phyloP scores from a whole-genome alignment of 2,329 filamentous ascomycete species.

The Paracoccidioides lutzii region DNA sequence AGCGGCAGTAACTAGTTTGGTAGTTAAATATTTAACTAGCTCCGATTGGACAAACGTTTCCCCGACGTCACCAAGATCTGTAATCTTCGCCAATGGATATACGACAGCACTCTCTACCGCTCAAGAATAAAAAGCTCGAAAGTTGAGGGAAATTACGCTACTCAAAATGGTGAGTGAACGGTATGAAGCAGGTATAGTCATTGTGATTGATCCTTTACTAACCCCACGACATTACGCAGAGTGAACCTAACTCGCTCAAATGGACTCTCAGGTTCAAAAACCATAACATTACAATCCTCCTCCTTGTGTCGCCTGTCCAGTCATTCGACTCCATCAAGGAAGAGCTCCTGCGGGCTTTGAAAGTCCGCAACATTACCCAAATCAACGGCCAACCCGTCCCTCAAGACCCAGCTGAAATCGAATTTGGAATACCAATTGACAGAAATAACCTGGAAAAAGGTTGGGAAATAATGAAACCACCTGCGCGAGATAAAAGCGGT shows the following conservation, averaged over 20 bases:
- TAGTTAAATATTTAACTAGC: background rate
- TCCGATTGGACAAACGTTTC: background rate
- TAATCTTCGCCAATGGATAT: background rate
- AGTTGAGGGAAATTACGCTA: background rate
- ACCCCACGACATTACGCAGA: background rate
- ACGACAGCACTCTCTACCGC: background rate
- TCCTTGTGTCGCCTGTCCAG: slow-evolving; percentile 49
- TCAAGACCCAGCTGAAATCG: slow-evolving; percentile 28
- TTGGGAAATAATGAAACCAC: slow-evolving; percentile 33
- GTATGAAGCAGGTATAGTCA: slow-evolving; percentile 22
- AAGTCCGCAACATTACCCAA: slow-evolving; percentile 29
- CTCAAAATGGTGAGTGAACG: slow-evolving; percentile 37
- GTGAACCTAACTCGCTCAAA: slow-evolving; percentile 32
- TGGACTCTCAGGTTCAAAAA: slow-evolving; percentile 61
- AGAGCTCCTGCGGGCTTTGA: slow-evolving; percentile 46
- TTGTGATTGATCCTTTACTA: background rate
- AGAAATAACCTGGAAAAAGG: slow-evolving; percentile 37
- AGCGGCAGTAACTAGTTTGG: background rate
- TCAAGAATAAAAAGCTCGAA: background rate
- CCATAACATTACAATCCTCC: slow-evolving; percentile 55
- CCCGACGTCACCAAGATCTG: background rate
- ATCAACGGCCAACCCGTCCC: slow-evolving; percentile 29
- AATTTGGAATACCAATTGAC: slow-evolving; percentile 37
- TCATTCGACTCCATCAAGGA: slow-evolving; percentile 45
- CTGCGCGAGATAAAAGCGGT: slow-evolving; percentile 18